These are phyloP conservation scores for Claviceps sorghi DNA, from an alignment of 2,329 filamentous ascomycete species.

Conservation along the genomic window DNA sequence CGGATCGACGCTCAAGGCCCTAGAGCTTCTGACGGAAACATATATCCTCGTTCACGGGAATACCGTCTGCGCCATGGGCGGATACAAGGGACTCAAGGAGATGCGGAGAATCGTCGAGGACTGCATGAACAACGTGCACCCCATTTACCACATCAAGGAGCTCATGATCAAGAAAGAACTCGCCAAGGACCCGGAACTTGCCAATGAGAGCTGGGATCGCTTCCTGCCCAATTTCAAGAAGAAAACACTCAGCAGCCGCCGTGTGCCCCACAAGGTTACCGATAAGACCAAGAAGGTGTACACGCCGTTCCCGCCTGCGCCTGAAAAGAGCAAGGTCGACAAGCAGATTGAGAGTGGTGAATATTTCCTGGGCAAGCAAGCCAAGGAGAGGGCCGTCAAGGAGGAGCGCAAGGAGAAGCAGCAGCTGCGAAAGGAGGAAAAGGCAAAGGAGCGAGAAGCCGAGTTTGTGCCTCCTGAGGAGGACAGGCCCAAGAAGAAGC, in stretches of 20 bases:
- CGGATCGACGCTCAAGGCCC: slow-evolving; percentile 82
- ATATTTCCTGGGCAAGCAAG: slow-evolving; percentile 87
- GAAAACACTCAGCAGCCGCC: slow-evolving; percentile 71
- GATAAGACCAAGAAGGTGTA: slow-evolving; percentile 92
- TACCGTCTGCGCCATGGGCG: slow-evolving; percentile 83
- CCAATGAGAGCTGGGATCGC: slow-evolving; percentile 82
- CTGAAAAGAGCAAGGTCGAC: slow-evolving; percentile 98
- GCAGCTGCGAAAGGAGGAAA: slow-evolving; percentile 75
- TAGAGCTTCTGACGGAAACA: slow-evolving; percentile 79
- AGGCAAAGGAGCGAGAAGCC: slow-evolving; percentile 67
- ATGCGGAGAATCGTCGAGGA: slow-evolving; percentile 80
- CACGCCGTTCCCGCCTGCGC: slow-evolving; percentile 91
- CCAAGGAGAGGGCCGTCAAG: slow-evolving; percentile 69
- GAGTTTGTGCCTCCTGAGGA: slow-evolving; percentile 84
- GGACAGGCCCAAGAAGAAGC: slow-evolving; percentile 48
- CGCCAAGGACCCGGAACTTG: slow-evolving; percentile 74
- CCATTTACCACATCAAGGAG: slow-evolving; percentile 67
- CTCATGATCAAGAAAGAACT: slow-evolving; percentile 89
- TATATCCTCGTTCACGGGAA: slow-evolving; percentile 96
- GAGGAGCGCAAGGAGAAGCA: slow-evolving; percentile 75
- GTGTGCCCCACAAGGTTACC: slow-evolving; percentile 67
- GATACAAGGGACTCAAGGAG: slow-evolving; percentile 86
- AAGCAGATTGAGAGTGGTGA: slow-evolving; percentile 95
- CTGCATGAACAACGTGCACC: slow-evolving; percentile 94
- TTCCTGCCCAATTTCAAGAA: slow-evolving; percentile 98